Percentiles rank a stretch among this genome's conserved stretches.
Evolutionary conservation across 306 rosid species (phyloP).

Genomic region (Fragaria vesca): DNA sequence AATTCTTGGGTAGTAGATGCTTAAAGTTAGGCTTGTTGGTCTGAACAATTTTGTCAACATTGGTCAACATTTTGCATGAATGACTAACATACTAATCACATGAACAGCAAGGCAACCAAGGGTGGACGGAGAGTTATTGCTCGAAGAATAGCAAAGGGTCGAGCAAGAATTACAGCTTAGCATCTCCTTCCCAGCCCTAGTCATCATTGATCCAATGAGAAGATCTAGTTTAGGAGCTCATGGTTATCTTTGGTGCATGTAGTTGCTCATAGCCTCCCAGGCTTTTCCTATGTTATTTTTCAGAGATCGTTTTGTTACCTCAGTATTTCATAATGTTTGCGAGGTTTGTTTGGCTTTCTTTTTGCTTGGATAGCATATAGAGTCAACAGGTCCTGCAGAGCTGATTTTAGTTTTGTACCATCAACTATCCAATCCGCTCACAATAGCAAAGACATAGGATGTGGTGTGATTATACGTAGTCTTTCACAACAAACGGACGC

Average conservation of each 20-base stretch:
- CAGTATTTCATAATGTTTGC: not conserved
- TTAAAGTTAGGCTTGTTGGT: not conserved
- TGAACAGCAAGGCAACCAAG: constrained; percentile 89
- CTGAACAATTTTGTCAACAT: too few species aligned
- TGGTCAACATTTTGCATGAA: constrained; percentile 7
- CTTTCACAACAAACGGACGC: not conserved
- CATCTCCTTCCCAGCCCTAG: constrained; percentile 19
- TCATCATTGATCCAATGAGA: not conserved
- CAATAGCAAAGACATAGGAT: not conserved
- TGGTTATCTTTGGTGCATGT: constrained; percentile 5
- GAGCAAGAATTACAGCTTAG: constrained; percentile 87
- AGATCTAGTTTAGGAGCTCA: constrained; percentile 24
- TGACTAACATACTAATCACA: constrained; percentile 7
- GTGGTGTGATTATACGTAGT: not conserved
- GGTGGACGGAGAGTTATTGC: constrained; percentile 94
- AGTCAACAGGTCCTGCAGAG: too few species aligned
- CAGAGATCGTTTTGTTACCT: not conserved
- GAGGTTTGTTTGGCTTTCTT: not conserved
- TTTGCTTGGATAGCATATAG: too few species aligned
- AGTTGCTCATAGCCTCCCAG: constrained; percentile 1
- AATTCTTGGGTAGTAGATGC: not conserved
- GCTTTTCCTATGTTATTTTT: not conserved
- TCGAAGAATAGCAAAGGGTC: constrained; percentile 86
- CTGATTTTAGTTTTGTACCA: not conserved
- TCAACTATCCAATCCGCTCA: not conserved